Conservation (phyloP, 371 early-diverging fungal species). For the Coemansia sp. region DNA sequence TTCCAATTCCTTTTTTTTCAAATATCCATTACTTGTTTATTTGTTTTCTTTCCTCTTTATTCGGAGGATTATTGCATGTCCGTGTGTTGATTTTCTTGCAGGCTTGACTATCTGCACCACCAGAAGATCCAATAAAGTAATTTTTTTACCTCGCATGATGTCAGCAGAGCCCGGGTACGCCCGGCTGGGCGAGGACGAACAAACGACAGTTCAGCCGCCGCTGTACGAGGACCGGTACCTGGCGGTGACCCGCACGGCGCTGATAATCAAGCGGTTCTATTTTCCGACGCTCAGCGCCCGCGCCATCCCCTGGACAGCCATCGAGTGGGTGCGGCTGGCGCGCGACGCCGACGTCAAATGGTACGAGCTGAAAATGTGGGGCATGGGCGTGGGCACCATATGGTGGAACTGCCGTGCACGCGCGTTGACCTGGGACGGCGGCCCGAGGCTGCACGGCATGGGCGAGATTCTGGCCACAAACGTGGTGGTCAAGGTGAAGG, state of each 20-base stretch:
- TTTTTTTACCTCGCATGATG: not conserved
- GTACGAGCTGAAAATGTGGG: conserved; percentile 19
- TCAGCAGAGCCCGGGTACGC: not conserved
- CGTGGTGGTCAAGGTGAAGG: conserved; percentile 23
- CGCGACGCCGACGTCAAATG: conserved; percentile 13
- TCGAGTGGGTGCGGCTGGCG: conserved; percentile 21
- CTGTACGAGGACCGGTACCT: conserved; percentile 21
- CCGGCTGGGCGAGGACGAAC: not conserved
- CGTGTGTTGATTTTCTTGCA: not conserved
- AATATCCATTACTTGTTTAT: not conserved
- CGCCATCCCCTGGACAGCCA: conserved; percentile 8
- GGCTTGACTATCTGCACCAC: conserved; percentile 1
- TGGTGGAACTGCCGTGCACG: conserved; percentile 27
- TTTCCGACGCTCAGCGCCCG: conserved; percentile 14
- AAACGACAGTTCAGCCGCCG: not conserved
- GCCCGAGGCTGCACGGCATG: conserved; percentile 3
- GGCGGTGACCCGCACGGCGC: conserved; percentile 7
- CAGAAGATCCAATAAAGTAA: not conserved
- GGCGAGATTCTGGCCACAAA: conserved; percentile 7
- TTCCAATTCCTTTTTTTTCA: no score
- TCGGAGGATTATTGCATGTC: not conserved
- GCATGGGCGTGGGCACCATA: conserved; percentile 8
- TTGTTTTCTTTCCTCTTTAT: not conserved
- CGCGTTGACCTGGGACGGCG: not conserved
- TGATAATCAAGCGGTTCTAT: conserved; percentile 16